Percentiles rank a stretch among this genome's conserved stretches.
phyloP scores from a whole-genome alignment of 768 basidiomycete species.

The Kwoniella newhampshirensis region DNA sequence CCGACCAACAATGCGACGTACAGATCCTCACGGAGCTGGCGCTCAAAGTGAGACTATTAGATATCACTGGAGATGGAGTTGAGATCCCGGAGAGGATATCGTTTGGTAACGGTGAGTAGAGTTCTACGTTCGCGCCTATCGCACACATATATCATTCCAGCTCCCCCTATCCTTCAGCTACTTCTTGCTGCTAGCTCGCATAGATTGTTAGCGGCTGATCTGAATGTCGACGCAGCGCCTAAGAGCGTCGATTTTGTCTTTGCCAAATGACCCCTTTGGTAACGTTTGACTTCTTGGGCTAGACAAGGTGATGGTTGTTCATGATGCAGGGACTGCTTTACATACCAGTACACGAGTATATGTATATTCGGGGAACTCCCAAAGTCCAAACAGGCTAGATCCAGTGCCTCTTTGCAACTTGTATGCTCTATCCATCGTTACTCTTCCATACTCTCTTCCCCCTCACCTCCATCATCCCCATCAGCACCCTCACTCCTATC shows the following conservation, averaged over 20 bases:
- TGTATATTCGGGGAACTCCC: no score
- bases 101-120: conserved; percentile 31
- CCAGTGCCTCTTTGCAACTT: no score
- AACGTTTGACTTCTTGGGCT: background rate
- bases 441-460: conserved; percentile 27
- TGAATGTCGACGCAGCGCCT: conserved; percentile 26
- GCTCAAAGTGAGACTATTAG: conserved; percentile 41
- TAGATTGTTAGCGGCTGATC: background rate
- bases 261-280: conserved; percentile 24
- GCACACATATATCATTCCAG: no score
- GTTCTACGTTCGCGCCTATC: no score
- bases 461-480: conserved; percentile 16
- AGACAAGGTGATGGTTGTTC: background rate
- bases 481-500: conserved; percentile 17
- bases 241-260: conserved; percentile 45
- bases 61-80: conserved; percentile 47
- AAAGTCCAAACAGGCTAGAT: no score
- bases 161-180: no score
- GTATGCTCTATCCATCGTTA: no score
- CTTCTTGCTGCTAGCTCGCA: background rate
- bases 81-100: conserved; percentile 42
- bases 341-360: background rate
- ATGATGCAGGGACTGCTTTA: no score
- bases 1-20: no score
- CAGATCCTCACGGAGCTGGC: conserved; percentile 47